A percentile compares a stretch with the other conserved stretches of the same genome.
Conservation (phyloP, 2,329 filamentous ascomycete genomes). For the Ophiostoma piceae region DNA sequence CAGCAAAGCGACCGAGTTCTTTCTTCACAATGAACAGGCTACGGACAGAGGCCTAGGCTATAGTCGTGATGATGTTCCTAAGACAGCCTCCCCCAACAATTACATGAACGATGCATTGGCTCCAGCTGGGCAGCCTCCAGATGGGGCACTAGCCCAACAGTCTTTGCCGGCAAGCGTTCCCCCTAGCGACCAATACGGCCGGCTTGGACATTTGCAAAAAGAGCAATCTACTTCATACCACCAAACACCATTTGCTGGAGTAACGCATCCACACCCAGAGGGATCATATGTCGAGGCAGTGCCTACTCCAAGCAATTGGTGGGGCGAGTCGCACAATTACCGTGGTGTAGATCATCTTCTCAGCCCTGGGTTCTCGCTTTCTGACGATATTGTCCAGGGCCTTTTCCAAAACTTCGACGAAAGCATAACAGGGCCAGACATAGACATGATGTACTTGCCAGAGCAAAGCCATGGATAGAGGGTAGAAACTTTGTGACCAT, state of each 20-base stretch:
- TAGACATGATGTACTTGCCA: background rate
- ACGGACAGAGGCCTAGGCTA: background rate
- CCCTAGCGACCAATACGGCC: background rate
- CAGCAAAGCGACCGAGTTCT: background rate
- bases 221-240: background rate
- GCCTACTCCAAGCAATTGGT: background rate
- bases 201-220: background rate
- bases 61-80: background rate
- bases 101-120: background rate
- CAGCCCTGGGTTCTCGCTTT: slow-evolving; percentile 3
- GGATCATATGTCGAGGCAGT: background rate
- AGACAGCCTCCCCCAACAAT: background rate
- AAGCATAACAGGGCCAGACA: background rate
- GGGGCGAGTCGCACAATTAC: background rate
- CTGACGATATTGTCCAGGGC: background rate
- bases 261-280: background rate
- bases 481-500: no score
- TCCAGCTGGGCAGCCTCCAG: background rate
- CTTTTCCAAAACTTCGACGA: background rate
- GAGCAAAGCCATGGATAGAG: background rate
- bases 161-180: background rate
- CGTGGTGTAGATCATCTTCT: background rate
- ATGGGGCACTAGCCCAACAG: background rate
- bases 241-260: background rate
- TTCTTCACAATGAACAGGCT: background rate